phyloP scores from a whole-genome alignment of 2,329 filamentous ascomycete species.

The Sclerotinia glacialis region DNA sequence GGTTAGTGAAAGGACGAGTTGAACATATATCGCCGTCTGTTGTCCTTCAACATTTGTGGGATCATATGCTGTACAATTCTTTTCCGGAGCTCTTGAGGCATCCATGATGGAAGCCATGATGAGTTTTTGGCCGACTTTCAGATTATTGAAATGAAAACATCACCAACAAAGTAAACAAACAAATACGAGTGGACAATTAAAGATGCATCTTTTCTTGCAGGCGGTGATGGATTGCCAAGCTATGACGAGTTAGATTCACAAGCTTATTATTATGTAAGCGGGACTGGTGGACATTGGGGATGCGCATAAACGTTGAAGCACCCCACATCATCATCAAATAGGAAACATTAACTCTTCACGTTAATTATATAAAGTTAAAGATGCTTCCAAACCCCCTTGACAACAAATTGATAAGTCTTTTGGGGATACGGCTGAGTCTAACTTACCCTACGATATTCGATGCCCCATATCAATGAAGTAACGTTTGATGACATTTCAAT shows the following conservation, averaged over 20 bases:
- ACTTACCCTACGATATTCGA: not conserved
- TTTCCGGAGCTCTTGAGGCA: constrained; percentile 18
- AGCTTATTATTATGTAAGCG: constrained; percentile 6
- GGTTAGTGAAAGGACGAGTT: constrained; percentile 68
- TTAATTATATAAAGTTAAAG: too few species aligned
- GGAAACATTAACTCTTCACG: not conserved
- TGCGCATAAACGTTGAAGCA: not conserved
- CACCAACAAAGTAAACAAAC: not conserved
- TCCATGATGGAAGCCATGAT: constrained; percentile 26
- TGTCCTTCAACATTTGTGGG: constrained; percentile 34
- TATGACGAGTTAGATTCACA: constrained; percentile 7
- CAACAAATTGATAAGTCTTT: too few species aligned
- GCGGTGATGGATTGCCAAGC: constrained; percentile 9
- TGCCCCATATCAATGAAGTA: too few species aligned
- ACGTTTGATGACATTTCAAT: too few species aligned
- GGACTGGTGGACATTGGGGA: not conserved
- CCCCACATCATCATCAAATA: not conserved
- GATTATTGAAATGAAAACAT: constrained; percentile 11
- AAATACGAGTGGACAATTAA: not conserved
- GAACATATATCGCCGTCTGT: constrained; percentile 46
- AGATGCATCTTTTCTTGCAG: constrained; percentile 1
- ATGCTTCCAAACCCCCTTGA: not conserved
- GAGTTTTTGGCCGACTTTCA: not conserved
- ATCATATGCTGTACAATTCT: constrained; percentile 32
- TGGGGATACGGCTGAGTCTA: not conserved